Evolutionary conservation across 2,329 filamentous ascomycete species (phyloP).

Genomic region (Pyrenophora graminea): DNA sequence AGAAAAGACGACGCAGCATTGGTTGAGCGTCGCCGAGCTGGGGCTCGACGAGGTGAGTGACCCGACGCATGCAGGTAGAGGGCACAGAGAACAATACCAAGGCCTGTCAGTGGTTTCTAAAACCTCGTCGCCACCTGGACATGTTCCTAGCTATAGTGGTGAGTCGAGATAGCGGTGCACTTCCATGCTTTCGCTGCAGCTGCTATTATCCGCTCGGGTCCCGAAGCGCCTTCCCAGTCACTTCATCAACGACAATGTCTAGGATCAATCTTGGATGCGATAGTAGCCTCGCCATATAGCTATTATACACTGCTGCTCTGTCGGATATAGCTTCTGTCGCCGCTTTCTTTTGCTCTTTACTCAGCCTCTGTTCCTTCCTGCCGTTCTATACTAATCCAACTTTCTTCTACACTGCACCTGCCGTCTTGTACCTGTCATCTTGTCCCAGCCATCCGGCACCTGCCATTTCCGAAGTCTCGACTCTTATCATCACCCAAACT

Average conservation of each 20-base stretch:
- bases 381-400: neutral
- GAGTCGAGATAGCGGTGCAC: constrained; percentile 12
- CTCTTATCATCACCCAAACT: too few relatives aligned
- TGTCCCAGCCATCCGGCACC: too few relatives aligned
- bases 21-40: constrained; percentile 8
- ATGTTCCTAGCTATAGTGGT: constrained; percentile 5
- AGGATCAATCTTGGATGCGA: constrained; percentile 1
- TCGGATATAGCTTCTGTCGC: neutral
- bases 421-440: neutral
- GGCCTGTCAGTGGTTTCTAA: constrained; percentile 11
- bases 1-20: constrained; percentile 3
- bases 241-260: constrained; percentile 10
- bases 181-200: constrained; percentile 1
- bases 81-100: constrained; percentile 31
- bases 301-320: constrained; percentile 5
- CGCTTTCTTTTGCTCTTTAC: constrained; percentile 5
- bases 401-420: neutral
- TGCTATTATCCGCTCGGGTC: constrained; percentile 16
- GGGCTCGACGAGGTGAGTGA: constrained; percentile 3
- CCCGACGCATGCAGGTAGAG: constrained; percentile 10
- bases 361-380: neutral
- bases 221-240: constrained; percentile 12
- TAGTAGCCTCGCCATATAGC: neutral
- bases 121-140: neutral
- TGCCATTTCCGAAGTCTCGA: too few relatives aligned